Evolutionary conservation across 441 rosid species (phyloP), one percentile per base, ranked within the genome.

Genomic region (Populus hybrid): DNA sequence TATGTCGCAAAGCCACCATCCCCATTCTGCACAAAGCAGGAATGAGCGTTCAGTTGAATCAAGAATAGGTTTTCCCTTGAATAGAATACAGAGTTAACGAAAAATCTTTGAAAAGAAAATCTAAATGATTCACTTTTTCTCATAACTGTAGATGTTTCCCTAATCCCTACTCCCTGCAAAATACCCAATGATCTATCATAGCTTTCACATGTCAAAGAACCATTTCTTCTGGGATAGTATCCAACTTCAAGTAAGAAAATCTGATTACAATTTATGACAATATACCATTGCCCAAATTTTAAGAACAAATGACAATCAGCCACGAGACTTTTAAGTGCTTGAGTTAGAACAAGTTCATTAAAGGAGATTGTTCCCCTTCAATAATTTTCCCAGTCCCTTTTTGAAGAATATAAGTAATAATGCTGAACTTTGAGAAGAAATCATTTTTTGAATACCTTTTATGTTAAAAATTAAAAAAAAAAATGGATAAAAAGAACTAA

Each of bases 1-100:
- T 90, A 93, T 6, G 98, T 85, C 12, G 98, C 96, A 14, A 87
- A 86, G 77, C 99, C 89, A 69, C 99, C 99, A 67, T 88, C 92
- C 64, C 74, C 86, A 86, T 94, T 96, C 99, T 96, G 88, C 81
- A 81, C n/a, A 75, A 29, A 14, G 38, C 21, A 50, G 12, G 36
- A 67, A 35, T 65, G 68, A 76, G 21, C 16, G 18, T n/a, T 6
- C 23, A 73, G 36, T 26, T 53, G 61, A 68, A 45, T 69, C 36
- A 64, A 36, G 6, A 23, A 68, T 38, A 23, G 2, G 68, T 64
- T 64, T 23, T 64, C 68, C 28, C 20, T 64, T 23, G 33, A 26
- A 64, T 23, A 64, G 68, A 28, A 24, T 64, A 64, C 16, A 9
- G 68, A 35, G 36, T 35, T 64, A 28, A 64, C 1, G 33, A 64